phyloP scores from a whole-genome alignment of 1,139 yeast genomes.

The Zygosaccharomyces sapae region DNA sequence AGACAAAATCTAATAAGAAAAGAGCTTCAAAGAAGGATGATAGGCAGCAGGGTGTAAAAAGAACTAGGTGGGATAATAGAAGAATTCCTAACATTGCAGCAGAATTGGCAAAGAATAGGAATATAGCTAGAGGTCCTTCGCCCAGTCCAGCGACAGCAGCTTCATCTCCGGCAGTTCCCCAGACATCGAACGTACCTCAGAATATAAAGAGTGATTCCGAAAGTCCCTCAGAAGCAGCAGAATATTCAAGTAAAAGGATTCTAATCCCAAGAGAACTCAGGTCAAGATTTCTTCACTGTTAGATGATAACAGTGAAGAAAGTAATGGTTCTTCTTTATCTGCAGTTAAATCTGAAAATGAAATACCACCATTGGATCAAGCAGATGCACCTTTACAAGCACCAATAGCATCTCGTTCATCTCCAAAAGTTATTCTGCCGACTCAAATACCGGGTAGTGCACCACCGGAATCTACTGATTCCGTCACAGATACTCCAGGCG shows the following conservation, averaged over 20 bases:
- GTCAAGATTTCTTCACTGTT: slow-evolving; percentile 24
- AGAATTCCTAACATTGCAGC: slow-evolving; percentile 32
- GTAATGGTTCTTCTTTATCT: not conserved
- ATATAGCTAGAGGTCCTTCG: slow-evolving; percentile 21
- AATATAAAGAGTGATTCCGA: slow-evolving; percentile 11
- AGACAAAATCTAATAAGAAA: slow-evolving; percentile 9
- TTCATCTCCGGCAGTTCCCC: slow-evolving; percentile 10
- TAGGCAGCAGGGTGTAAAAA: slow-evolving; percentile 26
- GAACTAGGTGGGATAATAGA: slow-evolving; percentile 23
- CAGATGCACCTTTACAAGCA: not conserved
- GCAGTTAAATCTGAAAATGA: slow-evolving; percentile 2
- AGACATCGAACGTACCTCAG: slow-evolving; percentile 7
- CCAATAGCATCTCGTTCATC: slow-evolving; percentile 2
- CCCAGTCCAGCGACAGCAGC: slow-evolving; percentile 18
- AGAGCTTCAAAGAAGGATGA: slow-evolving; percentile 37
- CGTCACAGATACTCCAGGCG: slow-evolving; percentile 12
- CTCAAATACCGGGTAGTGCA: slow-evolving; percentile 18
- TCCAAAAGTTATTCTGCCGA: slow-evolving; percentile 23
- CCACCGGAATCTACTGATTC: slow-evolving; percentile 7
- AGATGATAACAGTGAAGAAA: slow-evolving; percentile 10
- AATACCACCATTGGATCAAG: not conserved
- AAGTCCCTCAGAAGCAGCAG: slow-evolving; percentile 2
- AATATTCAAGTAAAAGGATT: slow-evolving; percentile 1
- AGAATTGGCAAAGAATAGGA: slow-evolving; percentile 35
- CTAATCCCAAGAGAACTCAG: slow-evolving; percentile 14